phyloP scores from a whole-genome alignment of 352 stramenopile species.

The Bremia lactucae region DNA sequence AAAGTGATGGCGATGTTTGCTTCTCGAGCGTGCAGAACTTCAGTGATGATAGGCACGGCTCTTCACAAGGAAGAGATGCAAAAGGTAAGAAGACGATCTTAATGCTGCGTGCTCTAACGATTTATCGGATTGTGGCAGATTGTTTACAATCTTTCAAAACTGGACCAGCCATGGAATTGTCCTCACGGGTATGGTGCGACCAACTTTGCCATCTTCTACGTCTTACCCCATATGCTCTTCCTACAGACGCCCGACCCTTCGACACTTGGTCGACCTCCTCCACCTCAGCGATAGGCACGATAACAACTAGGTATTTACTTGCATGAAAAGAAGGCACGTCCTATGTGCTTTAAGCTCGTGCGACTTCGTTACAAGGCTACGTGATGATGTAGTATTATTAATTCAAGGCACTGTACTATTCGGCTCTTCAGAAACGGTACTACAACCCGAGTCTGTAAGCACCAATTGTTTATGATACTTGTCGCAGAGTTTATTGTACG shows the following conservation, averaged over 20 bases:
- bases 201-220: neutral
- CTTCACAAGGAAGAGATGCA: constrained; percentile 89
- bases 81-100: constrained; percentile 33
- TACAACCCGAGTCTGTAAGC: constrained; percentile 3
- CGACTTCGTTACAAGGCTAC: constrained; percentile 14
- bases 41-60: constrained; percentile 95
- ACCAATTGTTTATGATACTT: constrained; percentile 40
- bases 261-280: constrained; percentile 53
- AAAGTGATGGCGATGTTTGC: constrained; percentile 96
- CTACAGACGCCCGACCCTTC: constrained; percentile 57
- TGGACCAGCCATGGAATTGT: constrained; percentile 96
- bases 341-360: constrained; percentile 4
- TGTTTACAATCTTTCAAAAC: constrained; percentile 79
- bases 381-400: constrained; percentile 21
- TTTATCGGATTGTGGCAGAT: constrained; percentile 26
- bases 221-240: neutral
- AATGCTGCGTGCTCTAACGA: neutral
- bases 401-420: constrained; percentile 2
- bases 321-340: constrained; percentile 1
- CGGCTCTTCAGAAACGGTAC: neutral
- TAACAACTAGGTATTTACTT: constrained; percentile 11
- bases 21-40: constrained; percentile 88
- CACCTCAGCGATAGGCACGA: constrained; percentile 26
- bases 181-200: constrained; percentile 60
- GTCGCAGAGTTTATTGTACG: constrained; percentile 31